Conservation (phyloP, 192 early-diverging fungal species). For the Dispira simplex region DNA sequence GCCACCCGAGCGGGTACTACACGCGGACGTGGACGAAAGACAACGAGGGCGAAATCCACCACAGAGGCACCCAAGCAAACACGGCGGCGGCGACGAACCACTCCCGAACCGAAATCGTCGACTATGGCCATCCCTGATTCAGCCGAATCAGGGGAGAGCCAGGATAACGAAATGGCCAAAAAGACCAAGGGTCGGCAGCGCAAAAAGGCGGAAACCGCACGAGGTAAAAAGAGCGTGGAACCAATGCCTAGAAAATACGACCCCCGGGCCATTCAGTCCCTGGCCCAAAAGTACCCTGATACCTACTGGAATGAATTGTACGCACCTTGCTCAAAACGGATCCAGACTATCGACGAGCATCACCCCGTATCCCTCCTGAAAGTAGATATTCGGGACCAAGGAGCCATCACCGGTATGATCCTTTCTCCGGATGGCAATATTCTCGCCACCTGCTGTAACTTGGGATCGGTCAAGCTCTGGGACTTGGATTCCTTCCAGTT, state of each 20-base stretch:
- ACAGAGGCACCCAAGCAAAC: too few relatives aligned
- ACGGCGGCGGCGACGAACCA: neutral
- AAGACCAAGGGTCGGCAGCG: neutral
- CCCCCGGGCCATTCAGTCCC: neutral
- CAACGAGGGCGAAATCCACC: too few relatives aligned
- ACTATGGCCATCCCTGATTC: neutral
- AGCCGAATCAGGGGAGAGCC: neutral
- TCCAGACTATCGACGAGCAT: constrained; percentile 48
- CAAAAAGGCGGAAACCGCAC: neutral
- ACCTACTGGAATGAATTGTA: constrained; percentile 40
- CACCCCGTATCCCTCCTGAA: constrained; percentile 48
- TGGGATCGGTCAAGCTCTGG: constrained; percentile 65
- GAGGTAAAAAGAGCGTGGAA: neutral
- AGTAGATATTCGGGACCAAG: constrained; percentile 57
- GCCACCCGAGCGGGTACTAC: neutral
- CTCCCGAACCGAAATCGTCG: neutral
- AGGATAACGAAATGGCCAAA: neutral
- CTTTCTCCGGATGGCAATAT: constrained; percentile 73
- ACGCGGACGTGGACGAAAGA: too few relatives aligned
- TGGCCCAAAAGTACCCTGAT: constrained; percentile 23
- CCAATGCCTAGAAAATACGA: neutral
- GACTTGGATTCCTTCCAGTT: constrained; percentile 56
- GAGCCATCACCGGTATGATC: constrained; percentile 68
- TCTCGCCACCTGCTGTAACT: constrained; percentile 74
- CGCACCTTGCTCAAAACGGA: constrained; percentile 32